Base-by-base conservation (phyloP, 1,139 yeast genomes). In the Suhomyces kunorum region DNA sequence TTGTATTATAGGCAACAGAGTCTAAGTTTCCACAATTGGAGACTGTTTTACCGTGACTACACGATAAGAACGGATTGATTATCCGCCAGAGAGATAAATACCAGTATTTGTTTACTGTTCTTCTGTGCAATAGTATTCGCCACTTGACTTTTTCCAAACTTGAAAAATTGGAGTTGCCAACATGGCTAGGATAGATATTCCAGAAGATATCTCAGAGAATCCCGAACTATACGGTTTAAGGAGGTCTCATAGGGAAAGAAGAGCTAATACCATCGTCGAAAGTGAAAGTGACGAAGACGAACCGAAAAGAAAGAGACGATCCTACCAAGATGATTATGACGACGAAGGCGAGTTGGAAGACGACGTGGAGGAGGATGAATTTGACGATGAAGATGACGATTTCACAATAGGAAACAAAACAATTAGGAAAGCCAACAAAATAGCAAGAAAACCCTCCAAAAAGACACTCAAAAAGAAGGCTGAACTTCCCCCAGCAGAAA, bases 141-240 rank as follows among this genome's bases (percentile, higher is more conserved):
- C 17, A 12, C 20, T 19, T 13, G 12, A 11, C 13, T 12, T 16
- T 18, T n/a, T 22, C 12, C 8, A 23, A 4, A 14, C 34, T 31
- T n/a, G n/a, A 14, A 20, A 22, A 15, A 12, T 14, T 31, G 28
- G 19, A 16, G 24, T 11, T 9, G 9, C 25, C 15, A 33, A n/a
- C 15, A 56, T 56, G 61, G 60, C 45, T 22, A 55, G 51, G 34
- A 51, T 53, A 28, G 44, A 44, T 24, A 43, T 57, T 33, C 66
- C 71, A 3, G 68, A 71, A 33, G 81, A 76, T 43, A 74, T 76
- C 16, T 68, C 68, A 39, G 63, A 71, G 39, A 80, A 88, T 61
- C 98, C 98, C 2, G 96, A 88, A 62, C 75, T 92, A 23, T 92
- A 90, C 55, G 98, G 98, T 3, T 74, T 92, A 45, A 79, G 98